These are phyloP conservation scores for Neonectria faginata DNA, from an alignment of 2,329 filamentous ascomycete species.

Conservation along the genomic window DNA sequence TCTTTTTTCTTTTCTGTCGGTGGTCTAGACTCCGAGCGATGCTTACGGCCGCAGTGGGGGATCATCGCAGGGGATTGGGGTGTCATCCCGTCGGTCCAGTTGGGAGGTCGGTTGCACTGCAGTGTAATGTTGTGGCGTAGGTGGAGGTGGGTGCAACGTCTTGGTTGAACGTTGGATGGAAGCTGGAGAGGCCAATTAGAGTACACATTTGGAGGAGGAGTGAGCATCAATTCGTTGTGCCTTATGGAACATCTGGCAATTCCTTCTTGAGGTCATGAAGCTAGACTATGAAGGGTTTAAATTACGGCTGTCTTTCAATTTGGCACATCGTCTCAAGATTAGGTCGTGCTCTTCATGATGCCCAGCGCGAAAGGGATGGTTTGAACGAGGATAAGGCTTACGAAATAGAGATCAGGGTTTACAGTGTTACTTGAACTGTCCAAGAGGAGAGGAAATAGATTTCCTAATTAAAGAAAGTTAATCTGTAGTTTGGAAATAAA, in stretches of 20 bases:
- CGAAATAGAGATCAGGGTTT: too few species aligned
- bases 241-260: background rate
- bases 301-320: background rate
- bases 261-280: background rate
- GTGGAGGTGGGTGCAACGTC: conserved; percentile 6
- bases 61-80: conserved; percentile 17
- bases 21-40: background rate
- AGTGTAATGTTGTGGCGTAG: background rate
- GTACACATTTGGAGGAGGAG: background rate
- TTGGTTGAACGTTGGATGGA: conserved; percentile 1
- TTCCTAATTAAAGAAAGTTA: background rate
- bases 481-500: background rate
- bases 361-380: too few species aligned
- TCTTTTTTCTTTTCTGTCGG: background rate
- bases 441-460: too few species aligned
- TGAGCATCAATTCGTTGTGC: background rate
- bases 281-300: background rate
- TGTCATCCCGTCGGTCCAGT: conserved; percentile 12
- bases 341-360: too few species aligned
- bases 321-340: background rate
- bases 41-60: conserved; percentile 11
- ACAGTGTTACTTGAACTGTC: too few species aligned
- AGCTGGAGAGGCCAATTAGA: conserved; percentile 14
- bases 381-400: too few species aligned
- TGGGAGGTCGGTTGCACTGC: conserved; percentile 1